These are phyloP conservation scores for Delonix regia DNA, from an alignment of 306 rosid species.

Conservation along the genomic window DNA sequence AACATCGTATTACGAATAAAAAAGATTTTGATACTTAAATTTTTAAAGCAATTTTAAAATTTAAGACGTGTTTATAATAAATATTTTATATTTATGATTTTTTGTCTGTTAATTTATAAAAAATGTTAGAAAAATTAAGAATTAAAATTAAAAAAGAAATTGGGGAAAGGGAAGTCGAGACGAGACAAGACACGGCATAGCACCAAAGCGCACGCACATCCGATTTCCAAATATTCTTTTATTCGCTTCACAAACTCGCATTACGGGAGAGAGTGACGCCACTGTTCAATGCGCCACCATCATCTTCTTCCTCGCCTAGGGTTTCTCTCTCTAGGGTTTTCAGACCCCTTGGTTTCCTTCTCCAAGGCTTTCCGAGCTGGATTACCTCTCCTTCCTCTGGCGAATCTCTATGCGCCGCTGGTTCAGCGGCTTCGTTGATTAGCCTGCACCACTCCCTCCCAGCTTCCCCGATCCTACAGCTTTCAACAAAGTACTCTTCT, in stretches of 20 bases:
- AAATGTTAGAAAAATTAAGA: background rate
- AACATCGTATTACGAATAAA: too few species aligned
- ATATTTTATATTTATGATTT: too few species aligned
- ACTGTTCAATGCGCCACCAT: conserved; percentile 66
- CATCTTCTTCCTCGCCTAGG: conserved; percentile 48
- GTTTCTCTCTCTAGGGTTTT: conserved; percentile 56
- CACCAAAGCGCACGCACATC: conserved; percentile 21
- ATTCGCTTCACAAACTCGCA: conserved; percentile 41
- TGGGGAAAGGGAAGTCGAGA: background rate
- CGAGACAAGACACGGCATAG: background rate
- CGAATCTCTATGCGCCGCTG: conserved; percentile 83
- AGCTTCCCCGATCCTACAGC: conserved; percentile 22
- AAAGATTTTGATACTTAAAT: too few species aligned
- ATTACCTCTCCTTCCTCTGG: conserved; percentile 58
- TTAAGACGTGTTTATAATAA: too few species aligned
- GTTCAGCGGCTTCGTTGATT: conserved; percentile 83
- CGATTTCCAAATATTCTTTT: conserved; percentile 8
- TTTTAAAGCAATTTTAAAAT: too few species aligned
- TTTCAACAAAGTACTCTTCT: background rate
- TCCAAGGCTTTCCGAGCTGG: conserved; percentile 58
- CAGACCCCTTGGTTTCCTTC: background rate
- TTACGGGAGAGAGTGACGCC: conserved; percentile 44
- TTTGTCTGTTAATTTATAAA: too few species aligned
- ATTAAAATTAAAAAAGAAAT: too few species aligned
- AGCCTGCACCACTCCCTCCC: conserved; percentile 26